phyloP scores from a whole-genome alignment of 169 alveolate genomes.

The Cryptosporidium felis region DNA sequence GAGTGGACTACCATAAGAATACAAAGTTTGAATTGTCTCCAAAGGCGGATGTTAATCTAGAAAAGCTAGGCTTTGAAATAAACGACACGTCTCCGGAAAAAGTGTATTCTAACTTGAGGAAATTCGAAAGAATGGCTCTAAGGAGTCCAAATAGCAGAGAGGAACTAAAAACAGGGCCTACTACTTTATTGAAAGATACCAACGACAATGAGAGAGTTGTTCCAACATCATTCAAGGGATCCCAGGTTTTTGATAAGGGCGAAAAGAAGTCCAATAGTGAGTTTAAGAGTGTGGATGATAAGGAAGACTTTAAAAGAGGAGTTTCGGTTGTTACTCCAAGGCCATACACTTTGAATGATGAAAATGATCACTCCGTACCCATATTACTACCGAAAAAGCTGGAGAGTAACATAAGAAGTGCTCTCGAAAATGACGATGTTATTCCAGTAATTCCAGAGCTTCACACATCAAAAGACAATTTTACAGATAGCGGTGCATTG shows the following conservation, averaged over 20 bases:
- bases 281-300: neutral
- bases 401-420: constrained; percentile 13
- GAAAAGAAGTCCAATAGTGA: neutral
- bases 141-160: neutral
- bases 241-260: constrained; percentile 8
- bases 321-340: constrained; percentile 24
- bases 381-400: constrained; percentile 20
- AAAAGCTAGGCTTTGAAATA: neutral
- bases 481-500: neutral
- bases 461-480: neutral
- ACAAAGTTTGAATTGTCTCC: neutral
- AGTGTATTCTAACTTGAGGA: neutral
- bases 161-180: constrained; percentile 12
- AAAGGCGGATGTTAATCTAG: neutral
- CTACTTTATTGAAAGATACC: neutral
- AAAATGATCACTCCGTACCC: constrained; percentile 19
- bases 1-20: neutral
- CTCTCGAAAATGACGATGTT: constrained; percentile 19
- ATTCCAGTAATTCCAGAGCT: constrained; percentile 60
- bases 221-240: neutral
- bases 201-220: neutral
- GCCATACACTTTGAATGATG: constrained; percentile 6
- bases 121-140: constrained; percentile 1
- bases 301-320: constrained; percentile 13
- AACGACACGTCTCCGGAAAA: neutral